Evolutionary conservation across 2,329 filamentous ascomycete species (phyloP), one percentile per base, ranked within the genome.

Genomic region (Pezicula radicicola): DNA sequence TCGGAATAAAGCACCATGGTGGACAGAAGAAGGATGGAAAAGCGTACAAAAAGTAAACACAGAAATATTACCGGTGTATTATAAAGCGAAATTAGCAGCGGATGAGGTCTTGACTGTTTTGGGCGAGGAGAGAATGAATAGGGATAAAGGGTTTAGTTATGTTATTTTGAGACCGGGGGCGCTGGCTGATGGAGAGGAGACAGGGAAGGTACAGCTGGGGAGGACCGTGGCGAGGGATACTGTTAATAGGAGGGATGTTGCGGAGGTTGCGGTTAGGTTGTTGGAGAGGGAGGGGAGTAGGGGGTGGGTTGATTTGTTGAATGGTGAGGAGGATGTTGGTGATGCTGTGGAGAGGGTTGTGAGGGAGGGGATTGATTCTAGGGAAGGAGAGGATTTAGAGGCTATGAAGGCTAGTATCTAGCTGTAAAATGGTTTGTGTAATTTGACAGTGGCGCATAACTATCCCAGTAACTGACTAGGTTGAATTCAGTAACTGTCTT

Each of bases 221-320:
- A 72, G 69, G 58, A 72, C 73, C 15, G 63, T 64, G 54, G 58
- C 70, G 40, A 64, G 53, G 27, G 64, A 60, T 1, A 63, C 43
- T 27, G 69, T 79, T 44, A 78, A 77, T 52, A 74, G 85, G 6
- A 80, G 77, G 49, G 76, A 80, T 60, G 84, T 88, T 9, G 86
- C 85, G 6, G 68, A 73, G 51, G 74, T 83, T 3, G 76, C 80
- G 1, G 79, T 79, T 9, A 70, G 76, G 57, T 69, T 85, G 55
- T 70, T 88, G 46, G 67, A 68, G 59, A 67, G 64, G 46, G 58
- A 70, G 13, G 80, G 77, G 2, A 66, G 67, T 0, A 73, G 74
- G 1, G 71, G 70, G 6, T 84, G 81, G 79, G 55, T 83, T 28
- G 81, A 84, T 61, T 66, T 83, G 61, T 58, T 81, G 4, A 75